A percentile compares a stretch with the other conserved stretches of the same genome.
phyloP scores from a whole-genome alignment of 495 filamentous ascomycete genomes.

The Penicillium subrubescens region DNA sequence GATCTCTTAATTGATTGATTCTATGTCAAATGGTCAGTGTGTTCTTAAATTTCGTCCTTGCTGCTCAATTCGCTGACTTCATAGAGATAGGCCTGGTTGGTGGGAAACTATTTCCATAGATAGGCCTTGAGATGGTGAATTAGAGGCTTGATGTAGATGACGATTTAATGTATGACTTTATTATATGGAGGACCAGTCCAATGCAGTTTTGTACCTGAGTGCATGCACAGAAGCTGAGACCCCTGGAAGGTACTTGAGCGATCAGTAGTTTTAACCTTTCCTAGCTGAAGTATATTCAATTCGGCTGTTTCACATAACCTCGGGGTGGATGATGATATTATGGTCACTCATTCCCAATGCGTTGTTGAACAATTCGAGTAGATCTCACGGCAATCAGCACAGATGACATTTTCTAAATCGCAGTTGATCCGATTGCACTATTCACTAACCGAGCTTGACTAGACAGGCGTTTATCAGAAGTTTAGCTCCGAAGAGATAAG shows the following conservation, averaged over 20 bases:
- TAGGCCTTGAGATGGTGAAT: neutral
- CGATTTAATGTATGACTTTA: neutral
- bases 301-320: neutral
- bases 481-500: neutral
- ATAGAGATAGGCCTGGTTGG: neutral
- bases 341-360: neutral
- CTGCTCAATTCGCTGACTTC: neutral
- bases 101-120: neutral
- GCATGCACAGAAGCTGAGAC: neutral
- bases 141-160: neutral
- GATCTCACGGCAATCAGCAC: neutral
- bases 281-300: neutral
- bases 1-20: neutral
- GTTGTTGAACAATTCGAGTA: neutral
- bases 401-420: neutral
- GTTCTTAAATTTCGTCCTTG: neutral
- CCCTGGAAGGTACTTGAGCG: neutral
- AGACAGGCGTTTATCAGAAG: neutral
- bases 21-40: neutral
- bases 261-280: neutral
- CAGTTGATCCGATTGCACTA: neutral
- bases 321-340: no score
- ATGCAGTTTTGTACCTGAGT: neutral
- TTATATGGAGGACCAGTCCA: neutral
- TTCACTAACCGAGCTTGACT: neutral